Percentiles rank a stretch among this genome's conserved stretches.
Evolutionary conservation across 2,329 filamentous ascomycete genomes (phyloP).

Genomic region (Trichoderma guizhouense): DNA sequence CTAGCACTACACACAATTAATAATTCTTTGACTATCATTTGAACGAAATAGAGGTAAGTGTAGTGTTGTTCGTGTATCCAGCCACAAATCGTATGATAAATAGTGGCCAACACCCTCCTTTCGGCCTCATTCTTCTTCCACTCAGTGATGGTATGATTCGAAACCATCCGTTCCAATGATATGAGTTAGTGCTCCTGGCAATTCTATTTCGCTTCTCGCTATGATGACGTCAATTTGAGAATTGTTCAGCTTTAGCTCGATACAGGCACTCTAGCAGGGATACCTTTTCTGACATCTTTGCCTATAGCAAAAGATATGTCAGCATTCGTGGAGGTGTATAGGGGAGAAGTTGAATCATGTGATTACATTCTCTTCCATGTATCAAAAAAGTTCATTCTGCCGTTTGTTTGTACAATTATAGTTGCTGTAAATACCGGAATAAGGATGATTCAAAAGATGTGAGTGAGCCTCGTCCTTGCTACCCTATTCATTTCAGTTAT

Average conservation of each 20-base stretch:
- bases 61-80: no score
- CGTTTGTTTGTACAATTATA: not conserved
- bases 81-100: no score
- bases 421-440: not conserved
- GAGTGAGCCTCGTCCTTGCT: not conserved
- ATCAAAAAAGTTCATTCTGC: not conserved
- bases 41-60: not conserved
- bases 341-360: not conserved
- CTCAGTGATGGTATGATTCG: not conserved
- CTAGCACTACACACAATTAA: no score
- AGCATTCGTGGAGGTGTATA: not conserved
- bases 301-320: not conserved
- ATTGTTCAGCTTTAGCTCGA: accelerated
- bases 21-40: not conserved
- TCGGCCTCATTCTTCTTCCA: not conserved
- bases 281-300: no score
- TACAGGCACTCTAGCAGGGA: not conserved
- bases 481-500: not conserved
- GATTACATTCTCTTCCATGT: not conserved
- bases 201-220: not conserved
- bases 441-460: not conserved
- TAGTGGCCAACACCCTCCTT: no score
- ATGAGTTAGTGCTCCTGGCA: not conserved
- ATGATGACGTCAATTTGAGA: not conserved
- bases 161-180: no score